phyloP scores from a whole-genome alignment of 257 asterid species.

The Henckelia pumila region DNA sequence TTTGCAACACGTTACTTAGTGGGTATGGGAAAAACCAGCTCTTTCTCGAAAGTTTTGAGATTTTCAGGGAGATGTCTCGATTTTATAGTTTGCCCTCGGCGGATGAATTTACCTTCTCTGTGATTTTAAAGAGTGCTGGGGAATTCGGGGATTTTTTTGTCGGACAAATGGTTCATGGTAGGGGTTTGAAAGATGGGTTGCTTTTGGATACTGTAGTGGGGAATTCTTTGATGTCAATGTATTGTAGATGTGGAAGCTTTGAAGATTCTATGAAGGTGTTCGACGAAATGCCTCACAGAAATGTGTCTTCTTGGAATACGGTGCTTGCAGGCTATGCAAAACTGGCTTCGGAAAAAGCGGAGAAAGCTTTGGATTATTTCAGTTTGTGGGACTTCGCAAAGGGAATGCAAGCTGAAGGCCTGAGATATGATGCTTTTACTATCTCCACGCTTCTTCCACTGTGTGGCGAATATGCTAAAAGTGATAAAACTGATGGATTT shows the following conservation, averaged over 20 bases:
- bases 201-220: conserved; percentile 57
- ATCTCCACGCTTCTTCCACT: conserved; percentile 52
- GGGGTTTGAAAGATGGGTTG: conserved; percentile 41
- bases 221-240: conserved; percentile 61
- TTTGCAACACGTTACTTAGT: conserved; percentile 57
- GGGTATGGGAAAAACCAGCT: conserved; percentile 49
- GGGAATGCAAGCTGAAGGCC: conserved; percentile 54
- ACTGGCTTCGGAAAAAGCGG: conserved; percentile 14
- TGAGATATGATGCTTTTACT: conserved; percentile 46
- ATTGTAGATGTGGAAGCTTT: conserved; percentile 40
- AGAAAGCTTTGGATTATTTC: conserved; percentile 11
- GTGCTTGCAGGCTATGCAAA: conserved; percentile 46
- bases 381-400: conserved; percentile 44
- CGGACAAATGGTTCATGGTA: conserved; percentile 51
- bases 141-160: conserved; percentile 35
- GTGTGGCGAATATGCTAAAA: conserved; percentile 27
- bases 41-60: conserved; percentile 35
- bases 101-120: conserved; percentile 61
- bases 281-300: conserved; percentile 57
- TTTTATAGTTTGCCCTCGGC: conserved; percentile 25
- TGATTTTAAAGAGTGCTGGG: conserved; percentile 43
- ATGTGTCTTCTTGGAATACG: conserved; percentile 58
- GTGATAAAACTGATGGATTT: conserved; percentile 13
- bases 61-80: conserved; percentile 49
- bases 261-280: conserved; percentile 48